Conservation (phyloP, 2,329 filamentous ascomycete species). For the Pseudogymnoascus sp. region DNA sequence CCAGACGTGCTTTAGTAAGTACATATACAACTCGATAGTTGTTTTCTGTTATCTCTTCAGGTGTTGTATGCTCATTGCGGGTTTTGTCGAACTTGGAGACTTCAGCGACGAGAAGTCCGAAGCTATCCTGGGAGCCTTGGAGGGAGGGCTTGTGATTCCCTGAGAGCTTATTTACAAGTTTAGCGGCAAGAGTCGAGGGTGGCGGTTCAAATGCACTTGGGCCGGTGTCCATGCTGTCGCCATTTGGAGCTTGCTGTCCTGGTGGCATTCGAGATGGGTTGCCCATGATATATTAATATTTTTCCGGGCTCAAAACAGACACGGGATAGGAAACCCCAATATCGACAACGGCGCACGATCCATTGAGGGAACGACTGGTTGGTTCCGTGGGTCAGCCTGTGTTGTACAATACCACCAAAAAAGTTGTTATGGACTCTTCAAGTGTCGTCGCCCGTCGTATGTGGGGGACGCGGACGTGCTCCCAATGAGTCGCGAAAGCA, state of each 20-base stretch:
- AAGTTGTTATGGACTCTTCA: background rate
- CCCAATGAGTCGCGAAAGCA: background rate
- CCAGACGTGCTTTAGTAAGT: constrained; percentile 55
- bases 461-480: background rate
- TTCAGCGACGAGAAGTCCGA: constrained; percentile 59
- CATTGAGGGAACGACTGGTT: background rate
- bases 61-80: constrained; percentile 36
- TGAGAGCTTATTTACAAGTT: constrained; percentile 75
- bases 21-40: constrained; percentile 83
- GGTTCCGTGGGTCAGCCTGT: background rate
- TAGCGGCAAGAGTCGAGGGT: constrained; percentile 79
- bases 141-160: constrained; percentile 54
- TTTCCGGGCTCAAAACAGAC: background rate
- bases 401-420: background rate
- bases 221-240: background rate
- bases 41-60: constrained; percentile 61
- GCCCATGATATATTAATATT: background rate
- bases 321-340: background rate
- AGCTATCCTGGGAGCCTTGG: constrained; percentile 62
- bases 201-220: constrained; percentile 32
- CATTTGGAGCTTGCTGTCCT: background rate
- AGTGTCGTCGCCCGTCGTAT: background rate
- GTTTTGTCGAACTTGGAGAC: constrained; percentile 53
- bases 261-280: background rate
- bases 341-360: background rate